These are phyloP conservation scores for Thielaviopsis cerberus DNA, from an alignment of 2,329 filamentous ascomycete species.

Conservation along the genomic window DNA sequence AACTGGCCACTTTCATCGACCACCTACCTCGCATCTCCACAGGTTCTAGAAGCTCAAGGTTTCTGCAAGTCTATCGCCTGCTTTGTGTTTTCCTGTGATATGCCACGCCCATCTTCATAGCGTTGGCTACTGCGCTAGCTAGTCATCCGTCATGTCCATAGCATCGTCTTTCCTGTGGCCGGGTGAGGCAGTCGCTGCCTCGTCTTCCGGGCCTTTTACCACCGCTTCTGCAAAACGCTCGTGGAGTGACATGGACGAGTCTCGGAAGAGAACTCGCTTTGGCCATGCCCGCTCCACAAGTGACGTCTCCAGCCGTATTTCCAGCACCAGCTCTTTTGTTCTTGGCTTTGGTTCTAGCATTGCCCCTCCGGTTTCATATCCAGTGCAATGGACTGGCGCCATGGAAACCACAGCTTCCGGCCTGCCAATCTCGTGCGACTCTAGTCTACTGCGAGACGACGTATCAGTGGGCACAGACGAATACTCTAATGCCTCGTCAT, in stretches of 20 bases:
- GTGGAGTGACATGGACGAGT: constrained; percentile 4
- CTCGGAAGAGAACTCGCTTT: constrained; percentile 4
- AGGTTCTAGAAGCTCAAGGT: too few species aligned
- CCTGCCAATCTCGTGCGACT: constrained; percentile 27
- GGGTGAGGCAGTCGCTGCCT: not conserved
- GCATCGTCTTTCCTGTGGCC: not conserved
- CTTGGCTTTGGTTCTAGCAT: not conserved
- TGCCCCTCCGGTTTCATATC: not conserved
- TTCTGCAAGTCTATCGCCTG: too few species aligned
- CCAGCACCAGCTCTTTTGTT: not conserved
- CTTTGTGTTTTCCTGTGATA: not conserved
- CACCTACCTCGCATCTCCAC: too few species aligned
- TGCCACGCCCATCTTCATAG: not conserved
- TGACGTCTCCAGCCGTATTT: not conserved
- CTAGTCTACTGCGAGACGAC: constrained; percentile 10
- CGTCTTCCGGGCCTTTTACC: not conserved
- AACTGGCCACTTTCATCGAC: too few species aligned
- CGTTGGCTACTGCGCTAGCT: not conserved
- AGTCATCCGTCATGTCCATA: not conserved
- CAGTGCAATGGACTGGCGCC: not conserved
- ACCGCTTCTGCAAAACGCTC: constrained; percentile 1
- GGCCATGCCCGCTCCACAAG: not conserved
- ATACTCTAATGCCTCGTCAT: constrained; percentile 15
- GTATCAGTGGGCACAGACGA: constrained; percentile 13
- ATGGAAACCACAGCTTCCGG: constrained; percentile 34